Percentiles rank a stretch among this genome's conserved stretches.
Conservation (phyloP, 495 filamentous ascomycete species). For the Cairneyella variabilis region DNA sequence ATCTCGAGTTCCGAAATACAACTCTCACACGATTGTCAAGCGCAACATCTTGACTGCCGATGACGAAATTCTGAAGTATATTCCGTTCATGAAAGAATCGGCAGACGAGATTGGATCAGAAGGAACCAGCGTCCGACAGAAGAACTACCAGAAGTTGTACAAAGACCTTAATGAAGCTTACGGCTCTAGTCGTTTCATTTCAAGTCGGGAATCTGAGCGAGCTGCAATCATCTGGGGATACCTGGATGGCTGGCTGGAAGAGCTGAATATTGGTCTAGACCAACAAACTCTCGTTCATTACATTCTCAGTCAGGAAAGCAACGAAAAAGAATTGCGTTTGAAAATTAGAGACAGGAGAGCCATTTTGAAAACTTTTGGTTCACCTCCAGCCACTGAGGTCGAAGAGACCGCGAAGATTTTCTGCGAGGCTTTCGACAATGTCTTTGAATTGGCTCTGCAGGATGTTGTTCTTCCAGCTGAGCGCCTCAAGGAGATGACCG, state of each 20-base stretch:
- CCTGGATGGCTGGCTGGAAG: constrained; percentile 18
- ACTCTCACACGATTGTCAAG: constrained; percentile 15
- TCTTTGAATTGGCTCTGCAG: constrained; percentile 9
- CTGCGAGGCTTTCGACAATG: constrained; percentile 12
- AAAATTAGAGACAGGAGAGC: background rate
- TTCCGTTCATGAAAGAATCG: constrained; percentile 21
- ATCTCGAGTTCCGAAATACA: constrained; percentile 22
- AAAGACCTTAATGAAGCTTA: constrained; percentile 19
- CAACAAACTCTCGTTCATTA: constrained; percentile 13
- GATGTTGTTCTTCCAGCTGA: constrained; percentile 15
- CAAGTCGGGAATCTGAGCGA: constrained; percentile 13
- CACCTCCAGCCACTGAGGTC: background rate
- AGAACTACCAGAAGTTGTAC: constrained; percentile 1
- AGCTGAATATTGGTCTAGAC: constrained; percentile 7
- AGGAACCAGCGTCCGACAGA: background rate
- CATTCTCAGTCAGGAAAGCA: constrained; percentile 1
- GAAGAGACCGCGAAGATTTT: background rate
- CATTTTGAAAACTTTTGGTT: constrained; percentile 1
- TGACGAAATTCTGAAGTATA: constrained; percentile 21
- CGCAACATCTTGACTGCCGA: constrained; percentile 23
- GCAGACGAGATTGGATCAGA: too few relatives aligned
- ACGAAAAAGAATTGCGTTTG: background rate
- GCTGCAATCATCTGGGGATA: constrained; percentile 3
- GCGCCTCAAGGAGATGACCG: constrained; percentile 17
- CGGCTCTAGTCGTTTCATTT: background rate